These are phyloP conservation scores for Salvia sclarea DNA, from an alignment of 305 asterid species.

Conservation along the genomic window DNA sequence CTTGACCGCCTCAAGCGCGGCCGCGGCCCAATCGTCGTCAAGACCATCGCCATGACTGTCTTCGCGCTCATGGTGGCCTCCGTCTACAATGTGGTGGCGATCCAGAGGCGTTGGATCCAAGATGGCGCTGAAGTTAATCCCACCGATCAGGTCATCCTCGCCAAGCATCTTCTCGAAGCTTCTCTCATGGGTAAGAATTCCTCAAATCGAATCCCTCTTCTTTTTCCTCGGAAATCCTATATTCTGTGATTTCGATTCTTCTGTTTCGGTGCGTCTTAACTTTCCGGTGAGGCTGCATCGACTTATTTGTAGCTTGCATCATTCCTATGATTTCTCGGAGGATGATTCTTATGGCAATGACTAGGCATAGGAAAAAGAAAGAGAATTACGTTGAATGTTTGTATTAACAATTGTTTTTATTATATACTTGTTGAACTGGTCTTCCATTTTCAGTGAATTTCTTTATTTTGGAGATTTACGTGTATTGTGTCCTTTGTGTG, in stretches of 20 bases:
- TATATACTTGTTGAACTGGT: background rate
- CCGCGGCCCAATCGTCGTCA: constrained; percentile 68
- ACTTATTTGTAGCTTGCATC: background rate
- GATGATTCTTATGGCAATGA: constrained; percentile 1
- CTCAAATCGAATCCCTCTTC: background rate
- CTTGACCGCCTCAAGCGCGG: constrained; percentile 86
- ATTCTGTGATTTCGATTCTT: background rate
- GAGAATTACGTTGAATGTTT: background rate
- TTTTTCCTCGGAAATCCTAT: background rate
- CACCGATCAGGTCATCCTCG: constrained; percentile 83
- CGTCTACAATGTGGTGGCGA: constrained; percentile 57
- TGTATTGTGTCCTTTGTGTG: background rate
- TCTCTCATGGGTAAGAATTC: constrained; percentile 80
- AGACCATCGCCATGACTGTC: constrained; percentile 63
- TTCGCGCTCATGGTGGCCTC: constrained; percentile 65
- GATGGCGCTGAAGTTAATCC: constrained; percentile 67
- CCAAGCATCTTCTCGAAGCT: constrained; percentile 81
- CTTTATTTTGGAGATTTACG: background rate
- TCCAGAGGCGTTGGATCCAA: constrained; percentile 64
- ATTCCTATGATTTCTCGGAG: background rate
- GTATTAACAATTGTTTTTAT: background rate
- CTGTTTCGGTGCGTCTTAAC: background rate
- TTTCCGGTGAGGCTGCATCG: constrained; percentile 21
- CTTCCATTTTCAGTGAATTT: constrained; percentile 17
- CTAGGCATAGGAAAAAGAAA: background rate